Base-by-base conservation (phyloP, 768 basidiomycete species). In the Lactarius hatsudake region DNA sequence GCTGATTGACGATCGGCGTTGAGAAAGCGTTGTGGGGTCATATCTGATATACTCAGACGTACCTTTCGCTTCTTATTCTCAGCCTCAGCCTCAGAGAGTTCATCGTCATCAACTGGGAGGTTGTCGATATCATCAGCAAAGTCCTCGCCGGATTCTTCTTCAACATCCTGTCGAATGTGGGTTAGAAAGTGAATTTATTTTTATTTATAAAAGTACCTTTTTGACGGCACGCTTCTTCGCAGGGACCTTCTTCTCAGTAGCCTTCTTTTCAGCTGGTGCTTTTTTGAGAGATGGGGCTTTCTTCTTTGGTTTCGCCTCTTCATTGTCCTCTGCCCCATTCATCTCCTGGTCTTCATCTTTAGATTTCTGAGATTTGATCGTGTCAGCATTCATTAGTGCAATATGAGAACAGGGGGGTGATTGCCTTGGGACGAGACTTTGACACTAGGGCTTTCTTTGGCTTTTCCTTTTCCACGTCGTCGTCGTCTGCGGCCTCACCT, bases 1-100 rank as follows among this genome's bases (percentile, higher is more conserved):
- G 62, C 67, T 68, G 34, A 32, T 56, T n/a, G 17, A 28, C 28
- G 10, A 59, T 64, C 26, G 6, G 2, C 5, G 5, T 17, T 66
- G 10, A 61, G 59, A 58, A 45, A 20, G 7, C 2, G n/a, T 2
- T 36, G 23, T 6, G 18, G 0, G 9, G 40, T 28, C 4, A 54
- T 10, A 20, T 26, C 18, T 34, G 48, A 36, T 12, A 36, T 54
- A 26, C 9, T 26, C 9, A 5, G 20, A 70, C 78, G 26, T 71
- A 87, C 89, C 86, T 91, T 89, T 78, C 88, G 87, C 78, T 92
- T 93, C 80, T 87, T 90, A 72, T 64, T 64, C 23, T 75, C 76
- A 70, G 75, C 75, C 10, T 79, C 79, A 8, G 61, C 75, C 10
- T 79, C 79, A 8, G 61, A 77, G 2, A 80, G 79, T 13, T 84